Base-by-base conservation (phyloP, 2,329 filamentous ascomycete species). In the Nigrospora sphaerica region DNA sequence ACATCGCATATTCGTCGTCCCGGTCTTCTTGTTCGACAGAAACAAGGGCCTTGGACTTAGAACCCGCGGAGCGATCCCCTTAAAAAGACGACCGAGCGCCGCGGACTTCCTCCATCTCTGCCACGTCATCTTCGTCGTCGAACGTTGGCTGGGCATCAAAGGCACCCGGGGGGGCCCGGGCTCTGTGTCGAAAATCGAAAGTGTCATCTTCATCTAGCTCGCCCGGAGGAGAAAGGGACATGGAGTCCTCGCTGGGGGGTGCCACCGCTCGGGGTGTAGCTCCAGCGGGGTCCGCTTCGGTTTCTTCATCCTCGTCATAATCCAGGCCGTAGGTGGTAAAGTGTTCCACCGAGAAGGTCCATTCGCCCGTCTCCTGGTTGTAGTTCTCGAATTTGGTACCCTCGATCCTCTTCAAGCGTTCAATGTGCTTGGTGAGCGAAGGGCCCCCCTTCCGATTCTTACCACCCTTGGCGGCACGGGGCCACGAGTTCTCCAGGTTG, bases 301-400 rank as follows among this genome's bases (percentile, higher is more conserved):
- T 73, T 40, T 84, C 75, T 9, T 80, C 81, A 43, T 87, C 84
- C 28, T 88, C 85, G 39, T 90, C 87, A 36, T 87, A 75, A 31
- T 88, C 86, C 45, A 97, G 75, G 36, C 87, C 91, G 61, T 98
- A 98, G 1, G 90, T 95, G 1, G 92, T 97, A 65, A 95, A 98
- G 65, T 98, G 93, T 59, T 92, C 83, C n/a, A 98, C 93, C 11
- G 75, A 82, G 70, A 98, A 98, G 13, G 80, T 80, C 95, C 95
- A 98, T 40, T 87, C 78, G 44, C 92, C 93, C 44, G 83, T 90
- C 2, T 88, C 75, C 47, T 75, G 73, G 52, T 95, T 79, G 64
- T 96, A 98, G 57, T 77, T 75, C 56, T 91, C 74, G 57, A 95
- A 97, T 4, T 81, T 81, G 0, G 93, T 97, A 62, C 88, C 85